phyloP scores from a whole-genome alignment of 495 filamentous ascomycete species.

The Thermothielavioides terrestris region DNA sequence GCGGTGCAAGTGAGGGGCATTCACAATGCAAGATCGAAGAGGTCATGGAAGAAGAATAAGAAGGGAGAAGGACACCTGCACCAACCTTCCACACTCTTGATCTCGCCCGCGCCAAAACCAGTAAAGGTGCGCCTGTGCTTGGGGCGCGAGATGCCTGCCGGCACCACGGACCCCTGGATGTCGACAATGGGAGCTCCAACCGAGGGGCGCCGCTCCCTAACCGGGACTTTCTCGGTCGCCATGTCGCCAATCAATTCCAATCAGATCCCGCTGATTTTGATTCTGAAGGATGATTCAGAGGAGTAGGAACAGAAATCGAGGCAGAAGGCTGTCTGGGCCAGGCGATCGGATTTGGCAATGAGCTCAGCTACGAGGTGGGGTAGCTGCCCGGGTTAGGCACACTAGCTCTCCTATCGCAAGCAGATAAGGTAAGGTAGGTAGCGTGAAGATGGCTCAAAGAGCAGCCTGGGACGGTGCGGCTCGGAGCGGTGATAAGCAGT shows the following conservation, averaged over 20 bases:
- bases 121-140: conserved; percentile 95
- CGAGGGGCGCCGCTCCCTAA: conserved; percentile 57
- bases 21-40: too few relatives aligned
- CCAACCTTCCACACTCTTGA: conserved; percentile 79
- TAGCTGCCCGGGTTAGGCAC: too few relatives aligned
- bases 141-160: conserved; percentile 60
- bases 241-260: conserved; percentile 17
- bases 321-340: too few relatives aligned
- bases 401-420: too few relatives aligned
- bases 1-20: not conserved
- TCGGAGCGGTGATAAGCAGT: too few relatives aligned
- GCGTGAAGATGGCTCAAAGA: too few relatives aligned
- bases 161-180: conserved; percentile 71
- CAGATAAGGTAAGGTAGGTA: too few relatives aligned
- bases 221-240: conserved; percentile 30
- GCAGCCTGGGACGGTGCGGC: too few relatives aligned
- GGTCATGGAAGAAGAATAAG: too few relatives aligned
- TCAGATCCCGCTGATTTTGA: not conserved
- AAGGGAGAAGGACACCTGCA: not conserved
- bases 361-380: conserved; percentile 1
- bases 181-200: conserved; percentile 73
- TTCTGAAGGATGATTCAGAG: not conserved
- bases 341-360: conserved; percentile 1
- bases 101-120: conserved; percentile 80
- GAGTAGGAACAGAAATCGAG: not conserved